Base-by-base conservation (phyloP, 768 basidiomycete genomes). In the Tephrocybe rancida region DNA sequence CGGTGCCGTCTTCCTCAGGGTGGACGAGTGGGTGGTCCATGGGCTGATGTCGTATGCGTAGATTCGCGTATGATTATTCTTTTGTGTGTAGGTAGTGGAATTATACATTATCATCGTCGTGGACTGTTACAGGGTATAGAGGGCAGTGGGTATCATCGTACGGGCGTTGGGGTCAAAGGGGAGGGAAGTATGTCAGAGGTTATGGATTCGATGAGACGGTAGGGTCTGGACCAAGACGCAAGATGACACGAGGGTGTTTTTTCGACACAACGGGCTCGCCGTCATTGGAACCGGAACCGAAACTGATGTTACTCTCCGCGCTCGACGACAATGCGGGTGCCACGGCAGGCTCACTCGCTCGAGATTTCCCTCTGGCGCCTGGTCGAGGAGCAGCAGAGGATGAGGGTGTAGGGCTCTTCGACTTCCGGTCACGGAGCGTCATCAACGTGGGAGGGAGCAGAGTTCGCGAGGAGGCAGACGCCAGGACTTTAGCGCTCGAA, bases 1-100 rank as follows among this genome's bases (percentile, higher is more conserved):
- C n/a, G n/a, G n/a, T n/a, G n/a, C n/a, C 0, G 93, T 98, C 0
- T 99, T 99, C 69, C 78, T 99, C 22, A 96, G 97, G n/a, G 87
- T 93, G 44, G 98, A 98, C 62, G 96, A 99, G 68, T 88, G 85
- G 82, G 84, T 78, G 0, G 74, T 87, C 3, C 75, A 81, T 61
- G 73, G 77, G 2, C 67, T 90, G 10, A 77, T 77, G n/a, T n/a
- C 48, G 8, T 47, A 54, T 29, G 38, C 26, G 5, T 54, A 44
- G n/a, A n/a, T n/a, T n/a, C 24, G 24, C 3, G 21, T 50, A 22
- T 19, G 5, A 6, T 37, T 37, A 37, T 37, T 37, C 5, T 37
- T 37, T 7, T 37, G n/a, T 6, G 30, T 32, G 13, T n/a, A n/a
- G n/a, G n/a, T 32, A 50, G 11, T 37, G n/a, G 16, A 37, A 37